These are phyloP conservation scores for Plasmodium ovale DNA, from an alignment of 169 alveolate species.

Conservation along the genomic window DNA sequence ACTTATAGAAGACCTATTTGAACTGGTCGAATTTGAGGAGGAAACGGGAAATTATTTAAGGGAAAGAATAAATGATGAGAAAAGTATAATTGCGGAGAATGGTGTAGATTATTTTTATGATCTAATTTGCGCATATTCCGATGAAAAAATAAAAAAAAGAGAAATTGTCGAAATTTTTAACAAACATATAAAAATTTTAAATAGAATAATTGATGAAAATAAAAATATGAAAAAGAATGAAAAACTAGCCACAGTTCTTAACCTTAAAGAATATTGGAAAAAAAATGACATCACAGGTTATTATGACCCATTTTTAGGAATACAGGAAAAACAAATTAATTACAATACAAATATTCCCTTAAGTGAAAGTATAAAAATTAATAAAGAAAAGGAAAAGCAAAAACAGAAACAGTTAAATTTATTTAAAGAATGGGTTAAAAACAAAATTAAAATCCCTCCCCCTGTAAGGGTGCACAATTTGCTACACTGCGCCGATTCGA, in stretches of 20 bases:
- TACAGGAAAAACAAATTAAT: slow-evolving; percentile 80
- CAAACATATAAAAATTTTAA: slow-evolving; percentile 30
- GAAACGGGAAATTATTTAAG: slow-evolving; percentile 43
- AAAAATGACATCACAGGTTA: slow-evolving; percentile 49
- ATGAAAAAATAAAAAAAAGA: slow-evolving; percentile 52
- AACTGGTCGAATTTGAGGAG: slow-evolving; percentile 36
- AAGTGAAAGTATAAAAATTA: slow-evolving; percentile 78
- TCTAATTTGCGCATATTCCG: slow-evolving; percentile 46
- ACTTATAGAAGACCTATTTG: slow-evolving; percentile 22
- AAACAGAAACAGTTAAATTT: slow-evolving; percentile 83
- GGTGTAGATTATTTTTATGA: slow-evolving; percentile 69
- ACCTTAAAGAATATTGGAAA: slow-evolving; percentile 69
- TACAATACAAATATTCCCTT: slow-evolving; percentile 80
- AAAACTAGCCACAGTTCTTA: slow-evolving; percentile 24
- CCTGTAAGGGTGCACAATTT: slow-evolving; percentile 84
- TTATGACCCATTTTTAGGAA: slow-evolving; percentile 78
- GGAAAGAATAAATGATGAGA: slow-evolving; percentile 73
- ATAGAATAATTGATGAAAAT: slow-evolving; percentile 12
- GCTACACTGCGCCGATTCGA: slow-evolving; percentile 41
- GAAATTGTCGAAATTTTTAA: slow-evolving; percentile 41
- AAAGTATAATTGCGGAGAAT: slow-evolving; percentile 22
- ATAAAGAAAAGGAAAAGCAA: slow-evolving; percentile 81
- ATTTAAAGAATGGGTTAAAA: slow-evolving; percentile 89
- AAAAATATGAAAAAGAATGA: slow-evolving; percentile 21
- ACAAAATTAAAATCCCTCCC: slow-evolving; percentile 87